These are phyloP conservation scores for Alternaria hordeiaustralica DNA, from an alignment of 2,329 filamentous ascomycete genomes.

Conservation along the genomic window DNA sequence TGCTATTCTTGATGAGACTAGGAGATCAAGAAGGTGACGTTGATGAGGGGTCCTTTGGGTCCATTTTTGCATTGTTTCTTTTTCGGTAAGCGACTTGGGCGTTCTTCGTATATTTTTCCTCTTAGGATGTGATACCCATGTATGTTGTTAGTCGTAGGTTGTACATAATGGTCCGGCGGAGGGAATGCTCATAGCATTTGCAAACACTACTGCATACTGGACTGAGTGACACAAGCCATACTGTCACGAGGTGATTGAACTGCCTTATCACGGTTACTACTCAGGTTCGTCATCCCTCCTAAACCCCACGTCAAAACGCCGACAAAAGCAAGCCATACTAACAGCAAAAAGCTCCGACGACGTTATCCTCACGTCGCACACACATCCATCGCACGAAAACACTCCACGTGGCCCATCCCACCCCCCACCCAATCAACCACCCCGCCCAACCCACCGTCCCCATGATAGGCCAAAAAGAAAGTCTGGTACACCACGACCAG, in stretches of 20 bases:
- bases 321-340: background rate
- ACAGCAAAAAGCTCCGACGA: background rate
- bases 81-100: background rate
- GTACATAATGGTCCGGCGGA: background rate
- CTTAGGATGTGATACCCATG: slow-evolving; percentile 26
- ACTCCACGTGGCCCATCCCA: background rate
- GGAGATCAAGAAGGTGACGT: background rate
- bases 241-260: background rate
- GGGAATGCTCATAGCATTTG: background rate
- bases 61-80: slow-evolving; percentile 15
- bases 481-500: background rate
- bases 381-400: background rate
- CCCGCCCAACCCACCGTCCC: background rate
- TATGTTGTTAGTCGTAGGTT: background rate
- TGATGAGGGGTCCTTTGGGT: background rate
- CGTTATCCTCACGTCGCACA: slow-evolving; percentile 1
- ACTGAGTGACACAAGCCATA: background rate
- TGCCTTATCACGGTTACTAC: background rate
- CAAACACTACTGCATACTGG: background rate
- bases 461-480: background rate
- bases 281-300: background rate
- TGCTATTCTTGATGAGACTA: slow-evolving; percentile 22
- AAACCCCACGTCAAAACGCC: background rate
- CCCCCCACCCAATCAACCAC: background rate
- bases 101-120: slow-evolving; percentile 4